Evolutionary conservation across 1,139 yeast species (phyloP), one percentile per base, ranked within the genome.

Genomic region (Geotrichum macrosporum): DNA sequence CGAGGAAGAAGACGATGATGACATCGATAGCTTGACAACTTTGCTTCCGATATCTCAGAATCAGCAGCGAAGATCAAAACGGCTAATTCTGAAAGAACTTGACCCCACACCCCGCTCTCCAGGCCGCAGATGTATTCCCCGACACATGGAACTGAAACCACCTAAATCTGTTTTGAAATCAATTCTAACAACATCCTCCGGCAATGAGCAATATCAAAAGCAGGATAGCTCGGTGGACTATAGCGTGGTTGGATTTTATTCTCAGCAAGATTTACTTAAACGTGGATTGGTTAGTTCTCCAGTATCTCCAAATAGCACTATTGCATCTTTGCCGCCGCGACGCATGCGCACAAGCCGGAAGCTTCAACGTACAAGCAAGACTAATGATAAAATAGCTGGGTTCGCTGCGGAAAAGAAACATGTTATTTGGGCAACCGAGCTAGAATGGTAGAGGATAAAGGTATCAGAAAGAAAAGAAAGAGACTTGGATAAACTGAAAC

Each of bases 41-140:
- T n/a, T n/a, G n/a, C n/a, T n/a, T n/a, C n/a, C n/a, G n/a, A n/a
- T n/a, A n/a, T n/a, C n/a, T n/a, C n/a, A n/a, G n/a, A n/a, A n/a
- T n/a, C n/a, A n/a, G n/a, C 12, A 21, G 20, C 26, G 37, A 34
- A 18, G 37, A 19, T 47, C 50, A 6, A 35, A 36, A 20, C 44
- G 50, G n/a, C 34, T 47, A 2, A 35, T 35, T 18, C 37, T 32
- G 3, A 22, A 39, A 20, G 50, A 47, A 4, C 19, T 32, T 18
- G 48, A 48, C 24, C 15, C 48, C 8, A 13, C 41, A 5, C 52
- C 52, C 2, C 35, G 34, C n/a, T 48, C 52, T 3, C 52, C 52
- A 10, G 50, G 47, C 8, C 35, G 52, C 5, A 39, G 46, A 13
- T 48, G 52, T 16, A 34, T 19, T 15, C 52, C 52, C 3, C 44